phyloP scores from a whole-genome alignment of 129 eudicot genomes.

The Solidago caesia region DNA sequence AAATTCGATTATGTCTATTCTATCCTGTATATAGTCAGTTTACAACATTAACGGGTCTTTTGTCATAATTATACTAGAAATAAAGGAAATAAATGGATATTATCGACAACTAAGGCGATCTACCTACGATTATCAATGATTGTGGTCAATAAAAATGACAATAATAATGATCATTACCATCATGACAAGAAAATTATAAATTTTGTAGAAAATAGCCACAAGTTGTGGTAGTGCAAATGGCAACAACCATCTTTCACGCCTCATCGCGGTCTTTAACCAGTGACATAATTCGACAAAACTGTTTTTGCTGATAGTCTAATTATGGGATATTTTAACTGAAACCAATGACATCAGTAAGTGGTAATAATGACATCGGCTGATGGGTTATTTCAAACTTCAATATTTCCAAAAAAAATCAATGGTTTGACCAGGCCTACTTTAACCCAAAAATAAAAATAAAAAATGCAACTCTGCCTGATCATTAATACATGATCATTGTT shows the following conservation, averaged over 20 bases:
- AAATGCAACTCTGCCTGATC: not conserved
- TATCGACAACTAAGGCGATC: no score
- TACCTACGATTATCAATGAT: no score
- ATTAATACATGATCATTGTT: not conserved
- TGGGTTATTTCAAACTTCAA: not conserved
- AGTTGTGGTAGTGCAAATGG: not conserved
- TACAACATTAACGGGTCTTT: not conserved
- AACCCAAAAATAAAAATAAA: no score
- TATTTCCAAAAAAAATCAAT: no score
- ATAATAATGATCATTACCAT: no score
- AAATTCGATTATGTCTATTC: slow-evolving; percentile 62
- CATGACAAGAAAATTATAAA: not conserved
- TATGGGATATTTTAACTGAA: no score
- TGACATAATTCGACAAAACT: no score
- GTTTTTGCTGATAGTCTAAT: no score
- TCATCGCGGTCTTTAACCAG: no score
- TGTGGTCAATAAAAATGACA: not conserved
- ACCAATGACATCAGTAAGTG: not conserved
- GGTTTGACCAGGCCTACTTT: no score
- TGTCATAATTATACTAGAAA: not conserved
- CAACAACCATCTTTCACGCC: no score
- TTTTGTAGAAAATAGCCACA: not conserved
- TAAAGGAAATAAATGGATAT: not conserved
- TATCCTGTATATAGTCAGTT: slow-evolving; percentile 44
- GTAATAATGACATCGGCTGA: not conserved